phyloP scores from a whole-genome alignment of 208 protist genomes.

The Leishmania amazonensis region DNA sequence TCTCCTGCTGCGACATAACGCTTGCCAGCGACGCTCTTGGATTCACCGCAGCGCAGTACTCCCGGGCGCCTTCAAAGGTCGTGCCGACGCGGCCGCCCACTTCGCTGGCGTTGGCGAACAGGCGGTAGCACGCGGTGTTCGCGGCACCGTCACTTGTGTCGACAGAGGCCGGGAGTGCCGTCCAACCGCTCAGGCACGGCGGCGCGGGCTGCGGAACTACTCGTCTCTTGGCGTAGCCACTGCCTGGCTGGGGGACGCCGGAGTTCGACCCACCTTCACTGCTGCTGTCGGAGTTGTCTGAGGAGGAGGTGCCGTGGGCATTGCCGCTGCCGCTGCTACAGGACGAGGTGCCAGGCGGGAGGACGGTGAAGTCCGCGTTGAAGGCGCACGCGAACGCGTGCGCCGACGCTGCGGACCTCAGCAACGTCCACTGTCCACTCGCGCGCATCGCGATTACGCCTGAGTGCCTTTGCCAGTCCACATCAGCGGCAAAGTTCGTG shows the following conservation, averaged over 20 bases:
- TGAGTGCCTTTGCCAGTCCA: conserved; percentile 36
- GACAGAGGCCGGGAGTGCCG: conserved; percentile 28
- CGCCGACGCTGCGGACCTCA: conserved; percentile 30
- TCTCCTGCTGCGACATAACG: conserved; percentile 44
- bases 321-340: too few relatives aligned
- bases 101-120: conserved; percentile 37
- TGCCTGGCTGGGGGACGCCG: not conserved
- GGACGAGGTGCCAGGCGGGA: conserved; percentile 6
- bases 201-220: conserved; percentile 40
- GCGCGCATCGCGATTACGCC: conserved; percentile 52
- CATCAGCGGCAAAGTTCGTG: conserved; percentile 42
- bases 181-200: conserved; percentile 54
- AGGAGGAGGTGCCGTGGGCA: not conserved
- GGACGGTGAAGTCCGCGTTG: conserved; percentile 6
- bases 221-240: conserved; percentile 24
- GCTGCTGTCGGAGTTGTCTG: not conserved
- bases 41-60: conserved; percentile 41
- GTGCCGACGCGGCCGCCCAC: conserved; percentile 37
- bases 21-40: conserved; percentile 53
- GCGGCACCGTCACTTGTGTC: conserved; percentile 25
- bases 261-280: not conserved
- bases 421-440: conserved; percentile 42
- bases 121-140: conserved; percentile 51
- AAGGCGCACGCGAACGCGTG: conserved; percentile 55
- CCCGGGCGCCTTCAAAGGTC: conserved; percentile 31